Evolutionary conservation across 208 protist genomes (phyloP), one percentile per base, ranked within the genome.

Genomic region (Strigomonas galati): DNA sequence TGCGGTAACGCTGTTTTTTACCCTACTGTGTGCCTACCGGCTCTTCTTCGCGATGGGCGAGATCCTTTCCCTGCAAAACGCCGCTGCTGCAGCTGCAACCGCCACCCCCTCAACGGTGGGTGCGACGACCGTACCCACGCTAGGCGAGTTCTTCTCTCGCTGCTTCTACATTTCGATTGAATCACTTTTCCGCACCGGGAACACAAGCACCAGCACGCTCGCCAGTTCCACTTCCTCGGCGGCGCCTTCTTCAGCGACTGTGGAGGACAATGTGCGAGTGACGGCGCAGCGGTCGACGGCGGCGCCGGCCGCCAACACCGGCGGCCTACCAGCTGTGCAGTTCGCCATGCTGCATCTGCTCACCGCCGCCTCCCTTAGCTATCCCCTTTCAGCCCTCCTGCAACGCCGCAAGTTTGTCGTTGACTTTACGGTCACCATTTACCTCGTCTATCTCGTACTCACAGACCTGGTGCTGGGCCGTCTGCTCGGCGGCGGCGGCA

Each of bases 361-460:
- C 2, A 65, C 82, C 2, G 76, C 78, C 1, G 2, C 82, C 2
- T 14, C 66, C 14, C 63, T 83, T 23, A 65, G 83, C 21, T 80
- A 78, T 48, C 84, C 84, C 9, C 82, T 95, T 0, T 71, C 87
- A 9, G 17, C 71, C 19, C 72, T 83, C 0, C 76, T 95, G 31
- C 81, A 87, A 56, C 90, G 90, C 10, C 87, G 87, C 40, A 93
- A 93, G 65, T 78, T 93, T 44, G 85, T 89, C 6, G 60, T 84
- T 0, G 90, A 95, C 66, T 95, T 95, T 66, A 72, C 84, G 19
- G 57, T 70, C 24, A 93, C 90, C 69, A 72, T 93, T 19, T 95
- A 93, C 62, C 61, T 54, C 4, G 68, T 79, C 0, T 95, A 95
- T 61, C 79, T 81, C 58, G 10, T 92, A 0, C 27, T 92, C 0